Evolutionary conservation across 257 asterid species (phyloP).

Genomic region (Nicotiana tabacum): DNA sequence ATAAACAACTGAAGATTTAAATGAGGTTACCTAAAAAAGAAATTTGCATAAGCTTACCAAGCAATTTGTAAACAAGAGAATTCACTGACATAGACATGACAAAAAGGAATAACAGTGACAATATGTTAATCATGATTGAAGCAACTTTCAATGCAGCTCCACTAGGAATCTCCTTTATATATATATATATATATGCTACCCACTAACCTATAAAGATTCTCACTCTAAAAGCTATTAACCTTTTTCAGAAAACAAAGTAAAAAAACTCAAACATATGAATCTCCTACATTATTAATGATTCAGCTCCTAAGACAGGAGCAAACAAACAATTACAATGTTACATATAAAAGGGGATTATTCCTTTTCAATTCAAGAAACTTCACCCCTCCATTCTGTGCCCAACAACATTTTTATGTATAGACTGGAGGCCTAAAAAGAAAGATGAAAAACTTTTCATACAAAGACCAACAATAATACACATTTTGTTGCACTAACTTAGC

Average conservation of each 20-base stretch:
- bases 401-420: background rate
- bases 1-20: background rate
- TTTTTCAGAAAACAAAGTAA: background rate
- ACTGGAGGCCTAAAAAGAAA: background rate
- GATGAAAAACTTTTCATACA: background rate
- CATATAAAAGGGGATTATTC: background rate
- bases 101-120: background rate
- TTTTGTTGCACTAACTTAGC: background rate
- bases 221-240: background rate
- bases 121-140: background rate
- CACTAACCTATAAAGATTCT: background rate
- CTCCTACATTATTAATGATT: background rate
- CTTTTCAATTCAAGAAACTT: background rate
- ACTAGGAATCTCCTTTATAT: background rate
- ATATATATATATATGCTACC: background rate
- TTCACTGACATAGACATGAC: background rate
- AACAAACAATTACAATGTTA: background rate
- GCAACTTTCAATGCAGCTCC: background rate
- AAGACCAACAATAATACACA: background rate
- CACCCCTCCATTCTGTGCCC: constrained; percentile 4
- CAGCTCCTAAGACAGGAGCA: background rate
- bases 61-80: background rate
- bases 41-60: background rate
- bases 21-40: background rate
- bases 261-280: background rate